These are phyloP conservation scores for Phlebiopsis gigantea DNA, from an alignment of 768 basidiomycete genomes.

Conservation along the genomic window DNA sequence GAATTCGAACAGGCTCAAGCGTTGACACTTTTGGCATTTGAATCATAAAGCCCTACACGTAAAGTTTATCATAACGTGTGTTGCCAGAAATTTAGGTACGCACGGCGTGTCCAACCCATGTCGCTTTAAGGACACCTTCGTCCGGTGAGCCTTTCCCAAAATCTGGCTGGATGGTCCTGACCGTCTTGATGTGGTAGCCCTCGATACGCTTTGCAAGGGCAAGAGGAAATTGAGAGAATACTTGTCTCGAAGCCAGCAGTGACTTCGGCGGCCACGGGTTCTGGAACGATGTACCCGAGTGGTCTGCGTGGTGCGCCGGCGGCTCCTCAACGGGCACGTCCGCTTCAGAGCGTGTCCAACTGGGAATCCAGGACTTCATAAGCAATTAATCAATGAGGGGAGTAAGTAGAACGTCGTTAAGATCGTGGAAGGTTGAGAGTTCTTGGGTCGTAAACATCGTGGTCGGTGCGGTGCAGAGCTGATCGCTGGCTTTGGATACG, in stretches of 20 bases:
- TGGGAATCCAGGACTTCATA: neutral
- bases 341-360: neutral
- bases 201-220: conserved; percentile 15
- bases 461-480: neutral
- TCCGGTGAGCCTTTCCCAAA: conserved; percentile 13
- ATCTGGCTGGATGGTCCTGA: conserved; percentile 25
- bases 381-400: too few species aligned
- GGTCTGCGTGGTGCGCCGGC: conserved; percentile 17
- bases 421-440: neutral
- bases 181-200: conserved; percentile 9
- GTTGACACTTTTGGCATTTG: conserved; percentile 19
- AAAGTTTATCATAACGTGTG: neutral
- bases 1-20: conserved; percentile 25
- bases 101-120: conserved; percentile 36
- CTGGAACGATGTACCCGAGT: conserved; percentile 12
- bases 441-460: neutral
- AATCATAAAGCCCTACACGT: conserved; percentile 24
- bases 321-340: conserved; percentile 7
- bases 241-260: conserved; percentile 7
- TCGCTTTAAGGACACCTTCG: conserved; percentile 21
- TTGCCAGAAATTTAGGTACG: neutral
- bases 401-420: neutral
- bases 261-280: conserved; percentile 17
- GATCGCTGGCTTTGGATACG: neutral
- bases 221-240: conserved; percentile 13